Base-by-base conservation (phyloP, 2,329 filamentous ascomycete species). In the Trichoderma cornu-damae region DNA sequence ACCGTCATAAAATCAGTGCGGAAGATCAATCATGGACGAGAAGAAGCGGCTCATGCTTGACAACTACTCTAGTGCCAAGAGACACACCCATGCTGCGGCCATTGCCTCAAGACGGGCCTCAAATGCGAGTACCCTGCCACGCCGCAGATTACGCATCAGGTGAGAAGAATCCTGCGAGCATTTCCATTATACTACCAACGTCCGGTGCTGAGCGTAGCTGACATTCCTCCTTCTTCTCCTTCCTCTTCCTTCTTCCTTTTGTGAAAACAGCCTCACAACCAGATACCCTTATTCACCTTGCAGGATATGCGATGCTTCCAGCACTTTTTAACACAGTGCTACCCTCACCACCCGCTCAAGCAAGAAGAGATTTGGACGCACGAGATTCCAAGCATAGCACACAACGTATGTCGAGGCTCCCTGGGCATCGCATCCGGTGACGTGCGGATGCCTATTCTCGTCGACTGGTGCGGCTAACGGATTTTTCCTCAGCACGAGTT, bases 281-380 rank as follows among this genome's bases (percentile, higher is more conserved):
- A 81, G 61, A 75, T 82, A n/a, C 81, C 79, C 3, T 68, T 84
- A 0, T 85, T 85, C 65, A 83, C 76, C 52, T 64, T 84, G 57
- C 79, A 82, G 49, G 85, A 87, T 63, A 86, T 88, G 84, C 79
- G 83, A 35, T 79, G 87, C 67, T 87, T 87, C 63, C 84, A 87
- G 66, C 83, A 87, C 67, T 87, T 87, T 62, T 70, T 87, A 14
- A 71, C 80, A 26, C 75, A 77, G 34, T 85, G 82, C 62, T 83
- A 83, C 64, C 86, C 85, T 2, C 80, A 84, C 67, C 76, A 87
- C 22, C 85, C 86, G 0, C 70, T 87, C 16, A 84, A 83, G 38
- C 84, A 85, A 60, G 83, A 88, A 61, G 74, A 78, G 6, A 75
- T 87, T 12, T 89, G 86, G 86, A 81, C 81, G 6, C 83, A 85